phyloP scores from a whole-genome alignment of 2,329 filamentous ascomycete genomes.

The Alternaria angustiovoidea region DNA sequence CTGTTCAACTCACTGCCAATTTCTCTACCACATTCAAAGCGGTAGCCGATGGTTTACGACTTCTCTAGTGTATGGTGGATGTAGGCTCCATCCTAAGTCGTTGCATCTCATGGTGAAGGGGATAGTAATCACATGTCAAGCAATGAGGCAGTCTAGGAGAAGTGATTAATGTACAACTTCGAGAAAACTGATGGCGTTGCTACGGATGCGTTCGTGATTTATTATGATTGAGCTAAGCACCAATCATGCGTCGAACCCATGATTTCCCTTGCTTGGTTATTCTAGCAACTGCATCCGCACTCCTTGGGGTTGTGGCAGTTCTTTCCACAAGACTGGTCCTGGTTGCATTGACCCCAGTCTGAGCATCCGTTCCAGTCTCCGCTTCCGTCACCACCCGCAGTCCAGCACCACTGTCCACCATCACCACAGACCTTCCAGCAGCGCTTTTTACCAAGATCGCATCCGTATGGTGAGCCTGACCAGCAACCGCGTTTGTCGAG shows the following conservation, averaged over 20 bases:
- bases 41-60: too few species aligned
- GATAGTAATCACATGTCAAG: too few species aligned
- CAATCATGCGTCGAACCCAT: neutral
- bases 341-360: slow-evolving; percentile 2
- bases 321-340: neutral
- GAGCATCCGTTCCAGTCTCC: neutral
- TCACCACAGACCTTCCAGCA: slow-evolving; percentile 5
- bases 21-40: too few species aligned
- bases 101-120: too few species aligned
- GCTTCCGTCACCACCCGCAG: neutral
- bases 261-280: neutral
- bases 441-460: slow-evolving; percentile 1
- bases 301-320: neutral
- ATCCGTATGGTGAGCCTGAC: neutral
- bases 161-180: neutral
- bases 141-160: neutral
- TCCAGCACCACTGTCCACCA: slow-evolving; percentile 6
- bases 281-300: slow-evolving; percentile 4
- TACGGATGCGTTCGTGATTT: neutral
- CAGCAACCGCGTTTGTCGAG: neutral
- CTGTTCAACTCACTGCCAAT: too few species aligned
- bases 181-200: neutral
- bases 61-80: too few species aligned
- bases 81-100: too few species aligned
- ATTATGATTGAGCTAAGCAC: neutral